phyloP scores from a whole-genome alignment of 768 basidiomycete species.

The Hericium coralloides region DNA sequence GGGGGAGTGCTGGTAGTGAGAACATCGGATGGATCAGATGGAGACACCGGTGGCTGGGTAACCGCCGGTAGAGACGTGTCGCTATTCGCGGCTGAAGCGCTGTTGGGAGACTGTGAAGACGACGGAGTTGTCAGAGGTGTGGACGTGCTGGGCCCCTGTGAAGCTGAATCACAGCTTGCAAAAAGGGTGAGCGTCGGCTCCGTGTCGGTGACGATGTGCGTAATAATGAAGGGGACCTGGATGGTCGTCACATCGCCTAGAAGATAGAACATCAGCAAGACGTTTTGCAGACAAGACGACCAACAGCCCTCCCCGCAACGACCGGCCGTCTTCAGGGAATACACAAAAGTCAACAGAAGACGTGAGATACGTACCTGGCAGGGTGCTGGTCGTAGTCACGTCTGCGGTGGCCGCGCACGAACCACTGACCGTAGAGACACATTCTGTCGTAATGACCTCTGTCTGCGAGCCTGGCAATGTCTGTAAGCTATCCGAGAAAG shows the following conservation, averaged over 20 bases:
- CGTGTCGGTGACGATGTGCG: constrained; percentile 4
- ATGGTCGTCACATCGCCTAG: constrained; percentile 9
- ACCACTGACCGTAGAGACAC: not conserved
- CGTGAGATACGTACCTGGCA: constrained; percentile 8
- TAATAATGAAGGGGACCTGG: constrained; percentile 5
- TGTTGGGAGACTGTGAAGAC: not conserved
- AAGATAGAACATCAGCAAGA: not conserved
- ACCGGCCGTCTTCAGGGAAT: not conserved
- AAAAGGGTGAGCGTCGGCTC: constrained; percentile 9
- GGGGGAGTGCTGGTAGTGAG: constrained; percentile 2
- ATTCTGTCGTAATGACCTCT: constrained; percentile 1
- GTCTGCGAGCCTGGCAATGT: constrained; percentile 3
- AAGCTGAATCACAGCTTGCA: constrained; percentile 5
- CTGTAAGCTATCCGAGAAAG: constrained; percentile 3
- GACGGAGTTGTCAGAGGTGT: not conserved
- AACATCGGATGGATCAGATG: not conserved
- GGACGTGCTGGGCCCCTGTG: not conserved
- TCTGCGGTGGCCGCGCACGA: not conserved
- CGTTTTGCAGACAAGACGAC: not conserved
- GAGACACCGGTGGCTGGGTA: too few species aligned
- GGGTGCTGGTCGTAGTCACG: not conserved
- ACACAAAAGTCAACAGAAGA: not conserved
- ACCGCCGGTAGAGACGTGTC: too few species aligned
- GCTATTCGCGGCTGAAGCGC: not conserved
- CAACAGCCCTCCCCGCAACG: not conserved